Evolutionary conservation across 2,329 filamentous ascomycete species (phyloP), one percentile per base, ranked within the genome.

Genomic region (Venturia nashicola): DNA sequence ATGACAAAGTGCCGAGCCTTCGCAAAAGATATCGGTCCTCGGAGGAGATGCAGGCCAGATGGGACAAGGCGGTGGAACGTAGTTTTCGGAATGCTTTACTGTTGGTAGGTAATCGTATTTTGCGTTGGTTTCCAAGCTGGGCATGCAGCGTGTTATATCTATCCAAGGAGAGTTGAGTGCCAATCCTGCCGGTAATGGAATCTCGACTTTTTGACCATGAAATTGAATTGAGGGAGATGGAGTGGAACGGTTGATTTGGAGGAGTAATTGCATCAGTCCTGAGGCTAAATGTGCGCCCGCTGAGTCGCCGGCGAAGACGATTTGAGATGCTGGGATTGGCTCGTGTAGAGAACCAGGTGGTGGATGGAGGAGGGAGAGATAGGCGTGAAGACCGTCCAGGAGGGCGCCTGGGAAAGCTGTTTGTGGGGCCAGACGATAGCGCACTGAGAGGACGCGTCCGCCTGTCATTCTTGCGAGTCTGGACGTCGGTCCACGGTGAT

Each of bases 341-440:
- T 81, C 77, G 71, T 94, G 89, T 55, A 85, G 81, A 0, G 88
- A 82, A n/a, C 81, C 86, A 0, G 83, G 78, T 0, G 87, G 86
- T 18, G 90, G 90, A 69, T 90, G 86, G 1, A 94, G 78, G 7
- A 92, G 78, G 0, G 83, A 83, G 40, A 94, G 78, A 70, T 94
- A 94, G 0, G 87, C 85, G 40, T 86, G 78, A 9, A 93, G 75
- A 1, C 83, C 87, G 70, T 94, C 90, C 51, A 93, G 76, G 5
- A 94, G 74, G 1, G 88, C 88, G 0, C 87, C 79, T 0, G 90
- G 90, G 71, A 94, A 94, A 0, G 88, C 83, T 65, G 86, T 76
- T 71, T 91, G 86, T 0, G 90, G 90, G 12, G 88, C 83, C 2
- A 94, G 80, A 6, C 90, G 81, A 73, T 93, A 93, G 3, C 88